phyloP scores from a whole-genome alignment of 169 alveolate species.

The Theileria parva region DNA sequence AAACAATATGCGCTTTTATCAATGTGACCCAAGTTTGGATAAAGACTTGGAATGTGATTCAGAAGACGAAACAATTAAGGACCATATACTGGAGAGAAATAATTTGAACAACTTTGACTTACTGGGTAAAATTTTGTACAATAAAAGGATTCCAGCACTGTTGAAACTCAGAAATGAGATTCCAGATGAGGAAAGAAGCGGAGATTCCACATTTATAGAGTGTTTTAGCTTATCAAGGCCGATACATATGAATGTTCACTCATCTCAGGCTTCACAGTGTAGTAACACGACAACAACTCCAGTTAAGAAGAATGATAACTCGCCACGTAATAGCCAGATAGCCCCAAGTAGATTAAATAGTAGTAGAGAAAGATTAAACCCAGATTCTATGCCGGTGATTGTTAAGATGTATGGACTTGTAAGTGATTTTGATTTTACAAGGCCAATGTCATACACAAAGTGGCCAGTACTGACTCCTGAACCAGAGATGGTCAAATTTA shows the following conservation, averaged over 20 bases:
- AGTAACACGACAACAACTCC: not conserved
- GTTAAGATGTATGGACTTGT: constrained; percentile 43
- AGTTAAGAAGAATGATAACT: not conserved
- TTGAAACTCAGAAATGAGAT: not conserved
- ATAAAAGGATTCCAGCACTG: constrained; percentile 48
- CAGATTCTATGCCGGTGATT: constrained; percentile 8
- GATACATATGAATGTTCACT: not conserved
- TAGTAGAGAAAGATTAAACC: not conserved
- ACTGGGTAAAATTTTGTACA: constrained; percentile 50
- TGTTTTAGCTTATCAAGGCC: constrained; percentile 6
- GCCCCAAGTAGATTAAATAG: not conserved
- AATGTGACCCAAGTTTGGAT: not conserved
- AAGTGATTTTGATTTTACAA: constrained; percentile 18
- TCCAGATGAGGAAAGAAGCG: not conserved
- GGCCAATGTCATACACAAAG: constrained; percentile 30
- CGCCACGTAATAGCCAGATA: not conserved
- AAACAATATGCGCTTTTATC: constrained; percentile 39
- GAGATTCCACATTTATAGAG: not conserved
- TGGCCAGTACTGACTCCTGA: constrained; percentile 43
- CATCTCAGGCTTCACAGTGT: not conserved
- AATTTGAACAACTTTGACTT: constrained; percentile 21
- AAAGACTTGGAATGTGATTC: not conserved
- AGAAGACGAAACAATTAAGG: constrained; percentile 16
- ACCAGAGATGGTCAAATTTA: constrained; percentile 2
- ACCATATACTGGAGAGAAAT: constrained; percentile 45